Percentiles rank a stretch among this genome's conserved stretches.
Evolutionary conservation across 2,329 filamentous ascomycete species (phyloP).

Genomic region (Fulvia fulva): DNA sequence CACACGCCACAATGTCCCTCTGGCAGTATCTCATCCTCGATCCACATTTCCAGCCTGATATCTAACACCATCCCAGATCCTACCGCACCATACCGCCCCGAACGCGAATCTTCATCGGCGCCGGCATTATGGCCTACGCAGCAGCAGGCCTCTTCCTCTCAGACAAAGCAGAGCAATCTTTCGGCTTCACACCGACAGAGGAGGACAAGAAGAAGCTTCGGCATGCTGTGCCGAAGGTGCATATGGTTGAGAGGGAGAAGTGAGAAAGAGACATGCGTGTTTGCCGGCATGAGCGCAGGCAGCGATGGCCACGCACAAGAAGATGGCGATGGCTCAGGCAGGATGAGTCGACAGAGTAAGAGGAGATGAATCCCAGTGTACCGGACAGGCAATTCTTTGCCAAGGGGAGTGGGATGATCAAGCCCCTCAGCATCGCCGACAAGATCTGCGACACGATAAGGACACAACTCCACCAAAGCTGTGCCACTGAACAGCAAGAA

Average conservation of each 20-base stretch:
- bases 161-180: slow-evolving; percentile 67
- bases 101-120: slow-evolving; percentile 67
- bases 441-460: too few relatives aligned
- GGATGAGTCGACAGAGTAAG: too few relatives aligned
- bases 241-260: slow-evolving; percentile 52
- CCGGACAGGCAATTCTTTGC: too few relatives aligned
- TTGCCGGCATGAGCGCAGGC: not conserved
- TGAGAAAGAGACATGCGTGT: slow-evolving; percentile 4
- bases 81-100: slow-evolving; percentile 69
- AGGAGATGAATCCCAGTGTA: too few relatives aligned
- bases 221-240: slow-evolving; percentile 59
- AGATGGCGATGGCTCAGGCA: too few relatives aligned
- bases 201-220: slow-evolving; percentile 67
- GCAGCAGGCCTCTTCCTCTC: slow-evolving; percentile 67
- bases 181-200: slow-evolving; percentile 69
- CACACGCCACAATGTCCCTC: slow-evolving; percentile 19
- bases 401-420: too few relatives aligned
- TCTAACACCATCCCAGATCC: slow-evolving; percentile 27
- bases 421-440: too few relatives aligned
- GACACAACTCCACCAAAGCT: too few relatives aligned
- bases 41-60: not conserved
- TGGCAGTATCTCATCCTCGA: slow-evolving; percentile 16
- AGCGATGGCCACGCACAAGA: too few relatives aligned
- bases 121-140: slow-evolving; percentile 74
- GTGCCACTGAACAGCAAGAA: too few relatives aligned